Evolutionary conservation across 176 grass and related monocot species (phyloP).

Genomic region (Bolboschoenus planiculmis): DNA sequence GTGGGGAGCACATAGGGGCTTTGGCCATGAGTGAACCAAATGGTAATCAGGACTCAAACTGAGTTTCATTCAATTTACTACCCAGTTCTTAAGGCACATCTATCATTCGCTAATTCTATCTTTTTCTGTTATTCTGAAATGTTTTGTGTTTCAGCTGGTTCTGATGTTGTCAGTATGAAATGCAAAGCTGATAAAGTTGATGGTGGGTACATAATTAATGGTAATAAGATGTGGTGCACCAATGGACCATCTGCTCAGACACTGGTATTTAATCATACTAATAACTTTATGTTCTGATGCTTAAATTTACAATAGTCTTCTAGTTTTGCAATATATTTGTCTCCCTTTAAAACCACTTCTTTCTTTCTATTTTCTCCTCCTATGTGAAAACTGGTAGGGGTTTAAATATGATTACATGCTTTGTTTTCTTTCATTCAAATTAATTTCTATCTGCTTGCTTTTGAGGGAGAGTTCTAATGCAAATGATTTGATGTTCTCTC

Average conservation of each 20-base stretch:
- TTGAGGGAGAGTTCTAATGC: background rate
- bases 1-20: conserved; percentile 83
- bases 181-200: conserved; percentile 90
- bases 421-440: background rate
- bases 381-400: background rate
- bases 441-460: background rate
- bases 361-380: background rate
- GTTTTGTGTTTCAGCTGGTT: conserved; percentile 57
- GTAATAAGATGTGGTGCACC: conserved; percentile 99
- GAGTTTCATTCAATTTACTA: background rate
- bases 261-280: conserved; percentile 42
- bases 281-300: background rate
- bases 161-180: conserved; percentile 98
- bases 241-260: conserved; percentile 92
- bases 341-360: background rate
- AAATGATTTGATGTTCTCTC: conserved; percentile 14
- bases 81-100: background rate
- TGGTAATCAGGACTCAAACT: conserved; percentile 37
- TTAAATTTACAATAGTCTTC: background rate
- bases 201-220: conserved; percentile 77
- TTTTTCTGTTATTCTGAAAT: background rate
- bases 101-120: background rate
- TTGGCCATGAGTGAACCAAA: conserved; percentile 95
- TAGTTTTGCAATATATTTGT: conserved; percentile 12
- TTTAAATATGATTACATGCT: background rate